Evolutionary conservation across 2,329 filamentous ascomycete genomes (phyloP).

Genomic region (Pyrenophora graminea): DNA sequence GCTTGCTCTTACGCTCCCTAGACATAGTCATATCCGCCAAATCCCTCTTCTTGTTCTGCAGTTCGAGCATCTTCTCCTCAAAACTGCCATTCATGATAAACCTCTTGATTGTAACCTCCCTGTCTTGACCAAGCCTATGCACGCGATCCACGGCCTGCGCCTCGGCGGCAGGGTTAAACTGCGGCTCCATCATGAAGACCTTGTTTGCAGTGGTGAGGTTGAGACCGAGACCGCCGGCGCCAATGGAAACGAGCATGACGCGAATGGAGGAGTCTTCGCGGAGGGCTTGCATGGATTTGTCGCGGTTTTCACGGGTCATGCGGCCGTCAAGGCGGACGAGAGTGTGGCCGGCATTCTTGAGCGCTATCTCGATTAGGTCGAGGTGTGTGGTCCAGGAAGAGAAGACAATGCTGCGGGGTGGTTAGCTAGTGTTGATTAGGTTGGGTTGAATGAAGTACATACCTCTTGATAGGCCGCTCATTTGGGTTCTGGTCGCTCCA

Average conservation of each 20-base stretch:
- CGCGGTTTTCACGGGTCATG: slow-evolving; percentile 77
- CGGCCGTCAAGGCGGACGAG: slow-evolving; percentile 87
- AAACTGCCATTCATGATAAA: slow-evolving; percentile 92
- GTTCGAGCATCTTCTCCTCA: slow-evolving; percentile 87
- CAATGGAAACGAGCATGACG: slow-evolving; percentile 89
- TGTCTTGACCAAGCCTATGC: slow-evolving; percentile 67
- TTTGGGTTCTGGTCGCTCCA: slow-evolving; percentile 65
- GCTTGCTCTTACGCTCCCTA: slow-evolving; percentile 59
- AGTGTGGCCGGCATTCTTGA: slow-evolving; percentile 67
- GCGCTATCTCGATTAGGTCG: slow-evolving; percentile 84
- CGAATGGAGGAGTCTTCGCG: slow-evolving; percentile 71
- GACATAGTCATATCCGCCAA: slow-evolving; percentile 75
- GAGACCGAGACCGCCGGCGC: slow-evolving; percentile 86
- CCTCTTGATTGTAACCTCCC: slow-evolving; percentile 82
- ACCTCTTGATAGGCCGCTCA: slow-evolving; percentile 77
- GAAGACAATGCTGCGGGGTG: slow-evolving; percentile 72
- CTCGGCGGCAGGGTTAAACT: slow-evolving; percentile 95
- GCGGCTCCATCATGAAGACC: slow-evolving; percentile 97
- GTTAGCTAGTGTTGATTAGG: not conserved
- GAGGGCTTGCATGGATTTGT: slow-evolving; percentile 76
- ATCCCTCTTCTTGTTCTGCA: slow-evolving; percentile 92
- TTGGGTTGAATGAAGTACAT: slow-evolving; percentile 2
- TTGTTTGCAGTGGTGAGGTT: slow-evolving; percentile 85
- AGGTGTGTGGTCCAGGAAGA: slow-evolving; percentile 96
- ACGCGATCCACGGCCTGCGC: slow-evolving; percentile 94